Conservation (phyloP, 2,329 filamentous ascomycete genomes). For the Scorias spongiosa region DNA sequence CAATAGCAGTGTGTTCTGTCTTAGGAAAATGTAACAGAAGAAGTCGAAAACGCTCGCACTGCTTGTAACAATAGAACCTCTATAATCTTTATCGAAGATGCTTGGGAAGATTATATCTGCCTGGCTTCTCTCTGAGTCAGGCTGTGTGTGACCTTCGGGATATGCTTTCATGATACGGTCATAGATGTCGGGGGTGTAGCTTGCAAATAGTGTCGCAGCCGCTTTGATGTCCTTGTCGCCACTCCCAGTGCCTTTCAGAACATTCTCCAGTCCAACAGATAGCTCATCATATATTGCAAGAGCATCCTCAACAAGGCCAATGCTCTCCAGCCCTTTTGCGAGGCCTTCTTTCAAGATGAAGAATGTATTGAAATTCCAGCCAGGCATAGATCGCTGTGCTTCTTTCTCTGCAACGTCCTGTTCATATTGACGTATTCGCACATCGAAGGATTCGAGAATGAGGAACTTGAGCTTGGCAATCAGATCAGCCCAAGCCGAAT, state of each 20-base stretch:
- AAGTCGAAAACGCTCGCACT: constrained; percentile 96
- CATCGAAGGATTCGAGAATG: constrained; percentile 80
- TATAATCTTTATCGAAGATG: constrained; percentile 55
- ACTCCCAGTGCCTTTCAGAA: constrained; percentile 56
- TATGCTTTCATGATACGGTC: constrained; percentile 12
- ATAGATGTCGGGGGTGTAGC: constrained; percentile 55
- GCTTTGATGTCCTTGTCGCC: constrained; percentile 40
- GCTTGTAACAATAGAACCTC: constrained; percentile 82
- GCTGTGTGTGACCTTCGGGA: constrained; percentile 5
- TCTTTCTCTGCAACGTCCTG: constrained; percentile 95
- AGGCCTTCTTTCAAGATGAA: constrained; percentile 95
- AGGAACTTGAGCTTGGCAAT: constrained; percentile 73
- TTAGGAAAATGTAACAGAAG: constrained; percentile 78
- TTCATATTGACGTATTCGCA: constrained; percentile 84
- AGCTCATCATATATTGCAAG: constrained; percentile 91
- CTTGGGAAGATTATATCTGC: constrained; percentile 4
- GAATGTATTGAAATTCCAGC: constrained; percentile 99
- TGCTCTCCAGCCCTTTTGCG: constrained; percentile 86
- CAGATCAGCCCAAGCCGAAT: constrained; percentile 70
- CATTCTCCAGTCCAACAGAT: constrained; percentile 67
- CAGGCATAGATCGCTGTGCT: constrained; percentile 67
- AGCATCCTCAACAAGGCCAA: constrained; percentile 89
- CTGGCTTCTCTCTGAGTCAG: constrained; percentile 5
- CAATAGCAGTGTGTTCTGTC: constrained; percentile 69
- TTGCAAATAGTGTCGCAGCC: constrained; percentile 57